phyloP scores from a whole-genome alignment of 2,329 filamentous ascomycete species.

The Fusarium clavum region DNA sequence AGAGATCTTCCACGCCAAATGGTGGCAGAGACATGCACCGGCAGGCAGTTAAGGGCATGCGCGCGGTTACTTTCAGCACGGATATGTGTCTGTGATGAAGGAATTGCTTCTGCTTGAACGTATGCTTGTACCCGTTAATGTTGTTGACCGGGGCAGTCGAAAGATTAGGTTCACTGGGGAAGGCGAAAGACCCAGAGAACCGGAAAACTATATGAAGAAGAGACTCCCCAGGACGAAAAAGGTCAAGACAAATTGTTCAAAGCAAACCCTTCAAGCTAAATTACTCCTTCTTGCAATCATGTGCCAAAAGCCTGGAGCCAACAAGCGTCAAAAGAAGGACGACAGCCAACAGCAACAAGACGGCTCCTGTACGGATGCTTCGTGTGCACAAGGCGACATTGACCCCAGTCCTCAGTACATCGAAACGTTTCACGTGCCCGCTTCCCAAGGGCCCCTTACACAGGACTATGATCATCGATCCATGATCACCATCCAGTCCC shows the following conservation, averaged over 20 bases:
- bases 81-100: not conserved
- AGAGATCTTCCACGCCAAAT: not conserved
- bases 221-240: not conserved
- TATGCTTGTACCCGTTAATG: no score
- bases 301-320: not conserved
- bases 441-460: not conserved
- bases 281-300: not conserved
- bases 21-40: not conserved
- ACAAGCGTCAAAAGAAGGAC: not conserved
- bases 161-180: not conserved
- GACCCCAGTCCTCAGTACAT: not conserved
- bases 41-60: not conserved
- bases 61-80: not conserved
- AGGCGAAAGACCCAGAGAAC: not conserved
- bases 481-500: slow-evolving; percentile 6
- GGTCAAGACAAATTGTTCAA: not conserved
- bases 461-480: slow-evolving; percentile 15
- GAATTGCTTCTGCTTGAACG: slow-evolving; percentile 3
- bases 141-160: not conserved
- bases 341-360: not conserved
- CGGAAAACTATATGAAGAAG: slow-evolving; percentile 6
- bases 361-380: not conserved
- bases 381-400: not conserved
- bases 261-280: not conserved
- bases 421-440: slow-evolving; percentile 5